Conservation (phyloP, 2,329 filamentous ascomycete species). For the Aspergillus jensenii region DNA sequence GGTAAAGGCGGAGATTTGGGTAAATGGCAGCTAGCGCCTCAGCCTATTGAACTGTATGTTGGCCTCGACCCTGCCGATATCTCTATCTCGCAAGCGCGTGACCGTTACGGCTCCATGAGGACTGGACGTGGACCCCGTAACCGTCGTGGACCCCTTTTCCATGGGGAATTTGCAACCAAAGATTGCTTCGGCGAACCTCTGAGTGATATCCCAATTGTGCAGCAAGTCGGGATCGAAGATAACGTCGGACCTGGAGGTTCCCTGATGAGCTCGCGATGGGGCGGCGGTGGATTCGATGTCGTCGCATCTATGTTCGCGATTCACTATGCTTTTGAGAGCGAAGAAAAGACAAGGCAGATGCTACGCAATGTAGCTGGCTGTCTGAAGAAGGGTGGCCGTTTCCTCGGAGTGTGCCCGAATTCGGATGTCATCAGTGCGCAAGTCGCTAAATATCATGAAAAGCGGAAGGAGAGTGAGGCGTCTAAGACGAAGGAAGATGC, state of each 20-base stretch:
- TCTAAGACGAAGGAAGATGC: constrained; percentile 41
- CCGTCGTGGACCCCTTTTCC: constrained; percentile 64
- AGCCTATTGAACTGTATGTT: constrained; percentile 87
- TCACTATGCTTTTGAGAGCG: constrained; percentile 96
- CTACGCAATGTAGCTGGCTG: constrained; percentile 86
- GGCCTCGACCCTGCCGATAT: constrained; percentile 91
- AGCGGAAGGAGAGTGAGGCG: constrained; percentile 45
- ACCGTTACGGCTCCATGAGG: constrained; percentile 75
- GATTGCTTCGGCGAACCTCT: constrained; percentile 89
- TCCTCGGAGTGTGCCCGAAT: constrained; percentile 95
- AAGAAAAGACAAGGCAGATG: constrained; percentile 88
- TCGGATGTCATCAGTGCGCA: constrained; percentile 82
- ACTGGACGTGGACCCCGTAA: constrained; percentile 55
- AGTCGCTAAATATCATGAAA: constrained; percentile 74
- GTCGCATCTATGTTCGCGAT: constrained; percentile 99
- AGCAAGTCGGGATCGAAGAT: constrained; percentile 82
- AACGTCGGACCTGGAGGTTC: constrained; percentile 59
- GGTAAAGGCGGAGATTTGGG: constrained; percentile 93
- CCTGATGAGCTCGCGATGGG: constrained; percentile 62
- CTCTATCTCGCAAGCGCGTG: constrained; percentile 84
- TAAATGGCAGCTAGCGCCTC: constrained; percentile 95
- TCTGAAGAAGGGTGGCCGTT: constrained; percentile 89
- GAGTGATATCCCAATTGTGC: constrained; percentile 76
- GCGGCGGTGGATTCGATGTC: constrained; percentile 84
- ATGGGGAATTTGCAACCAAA: constrained; percentile 84